Evolutionary conservation across 345 rosid genomes (phyloP).

Genomic region (Boechera retrofracta): DNA sequence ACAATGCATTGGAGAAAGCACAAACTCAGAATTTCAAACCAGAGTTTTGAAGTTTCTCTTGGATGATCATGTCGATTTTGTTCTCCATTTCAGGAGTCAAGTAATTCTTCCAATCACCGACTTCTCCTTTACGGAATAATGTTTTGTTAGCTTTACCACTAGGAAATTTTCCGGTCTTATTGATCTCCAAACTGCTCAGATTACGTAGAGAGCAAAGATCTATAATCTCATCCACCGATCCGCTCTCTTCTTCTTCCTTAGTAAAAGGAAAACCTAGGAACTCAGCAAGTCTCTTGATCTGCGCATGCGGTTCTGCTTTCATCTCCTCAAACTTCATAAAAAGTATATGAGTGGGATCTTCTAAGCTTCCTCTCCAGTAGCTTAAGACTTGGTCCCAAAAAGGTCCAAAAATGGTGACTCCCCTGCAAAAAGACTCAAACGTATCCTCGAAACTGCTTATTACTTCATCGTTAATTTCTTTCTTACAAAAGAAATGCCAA

Average conservation of each 20-base stretch:
- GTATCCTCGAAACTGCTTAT: neutral
- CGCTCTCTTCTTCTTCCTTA: neutral
- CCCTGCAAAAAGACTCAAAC: neutral
- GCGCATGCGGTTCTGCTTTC: neutral
- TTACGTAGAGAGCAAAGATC: neutral
- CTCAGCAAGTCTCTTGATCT: neutral
- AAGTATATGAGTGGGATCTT: neutral
- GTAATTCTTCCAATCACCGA: neutral
- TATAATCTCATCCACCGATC: neutral
- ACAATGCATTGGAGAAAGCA: neutral
- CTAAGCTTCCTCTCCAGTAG: conserved; percentile 8
- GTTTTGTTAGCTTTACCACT: neutral
- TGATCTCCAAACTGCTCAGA: conserved; percentile 1
- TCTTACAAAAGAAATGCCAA: neutral
- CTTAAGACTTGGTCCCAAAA: neutral
- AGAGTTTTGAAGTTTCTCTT: neutral
- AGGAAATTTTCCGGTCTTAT: neutral
- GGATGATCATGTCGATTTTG: conserved; percentile 5
- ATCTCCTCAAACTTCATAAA: neutral
- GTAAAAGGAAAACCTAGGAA: neutral
- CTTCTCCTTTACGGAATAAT: neutral
- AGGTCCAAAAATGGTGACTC: neutral
- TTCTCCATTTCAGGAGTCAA: neutral
- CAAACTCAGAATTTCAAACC: neutral
- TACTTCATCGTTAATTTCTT: neutral